phyloP scores from a whole-genome alignment of 306 rosid species.

The Cicer chorassanicum region DNA sequence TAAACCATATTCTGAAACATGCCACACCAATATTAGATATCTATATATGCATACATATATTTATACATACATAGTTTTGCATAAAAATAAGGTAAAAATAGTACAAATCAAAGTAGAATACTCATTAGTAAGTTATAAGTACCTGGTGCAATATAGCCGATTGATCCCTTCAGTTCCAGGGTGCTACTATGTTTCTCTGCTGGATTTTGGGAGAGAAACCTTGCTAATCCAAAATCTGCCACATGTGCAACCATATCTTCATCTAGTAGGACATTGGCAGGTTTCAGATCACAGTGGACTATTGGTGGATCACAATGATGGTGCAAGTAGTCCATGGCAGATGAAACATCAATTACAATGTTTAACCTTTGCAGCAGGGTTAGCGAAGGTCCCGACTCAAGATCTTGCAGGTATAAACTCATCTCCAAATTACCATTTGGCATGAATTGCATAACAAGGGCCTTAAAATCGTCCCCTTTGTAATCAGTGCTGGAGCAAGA shows the following conservation, averaged over 20 bases:
- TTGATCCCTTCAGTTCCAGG: slow-evolving; percentile 49
- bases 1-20: slow-evolving; percentile 53
- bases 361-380: slow-evolving; percentile 48
- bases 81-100: neutral
- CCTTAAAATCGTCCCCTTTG: slow-evolving; percentile 52
- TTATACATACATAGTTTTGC: neutral
- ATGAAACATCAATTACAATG: slow-evolving; percentile 53
- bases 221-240: slow-evolving; percentile 60
- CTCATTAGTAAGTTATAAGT: neutral
- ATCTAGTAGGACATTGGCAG: slow-evolving; percentile 50
- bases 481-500: slow-evolving; percentile 54
- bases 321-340: slow-evolving; percentile 58
- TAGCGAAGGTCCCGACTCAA: slow-evolving; percentile 38
- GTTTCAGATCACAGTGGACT: slow-evolving; percentile 60
- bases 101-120: neutral
- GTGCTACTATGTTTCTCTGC: slow-evolving; percentile 41
- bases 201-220: slow-evolving; percentile 46
- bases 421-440: slow-evolving; percentile 49
- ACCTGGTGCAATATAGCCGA: slow-evolving; percentile 64
- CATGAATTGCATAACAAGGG: slow-evolving; percentile 55
- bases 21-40: slow-evolving; percentile 11
- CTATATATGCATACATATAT: neutral
- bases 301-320: slow-evolving; percentile 54
- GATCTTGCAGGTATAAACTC: slow-evolving; percentile 39
- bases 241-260: slow-evolving; percentile 58